Conservation (phyloP, 106 monocot genomes). For the Narthecium ossifragum region DNA sequence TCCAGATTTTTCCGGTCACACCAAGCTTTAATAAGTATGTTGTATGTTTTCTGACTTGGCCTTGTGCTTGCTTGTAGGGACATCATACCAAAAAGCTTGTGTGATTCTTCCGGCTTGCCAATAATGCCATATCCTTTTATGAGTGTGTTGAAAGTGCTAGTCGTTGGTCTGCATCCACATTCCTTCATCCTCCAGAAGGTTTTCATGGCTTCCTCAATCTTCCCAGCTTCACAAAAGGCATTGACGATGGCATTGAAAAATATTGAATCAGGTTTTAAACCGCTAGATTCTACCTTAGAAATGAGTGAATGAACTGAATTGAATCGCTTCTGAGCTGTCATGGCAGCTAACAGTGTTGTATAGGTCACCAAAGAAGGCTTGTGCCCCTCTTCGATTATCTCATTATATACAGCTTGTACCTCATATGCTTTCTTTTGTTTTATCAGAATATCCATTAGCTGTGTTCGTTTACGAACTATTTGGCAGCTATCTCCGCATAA, state of each 20-base stretch:
- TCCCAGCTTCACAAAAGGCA: conserved; percentile 78
- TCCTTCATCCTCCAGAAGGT: conserved; percentile 70
- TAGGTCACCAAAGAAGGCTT: conserved; percentile 76
- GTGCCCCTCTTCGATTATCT: conserved; percentile 58
- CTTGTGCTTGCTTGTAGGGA: conserved; percentile 28
- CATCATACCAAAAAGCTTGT: conserved; percentile 67
- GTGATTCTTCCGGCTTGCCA: conserved; percentile 61
- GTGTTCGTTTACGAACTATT: conserved; percentile 55
- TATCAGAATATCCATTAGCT: conserved; percentile 54
- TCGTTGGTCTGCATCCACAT: conserved; percentile 61
- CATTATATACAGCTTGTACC: conserved; percentile 44
- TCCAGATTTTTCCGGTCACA: conserved; percentile 56
- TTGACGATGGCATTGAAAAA: conserved; percentile 88
- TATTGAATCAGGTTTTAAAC: conserved; percentile 70
- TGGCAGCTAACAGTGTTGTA: conserved; percentile 62
- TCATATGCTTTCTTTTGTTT: conserved; percentile 54
- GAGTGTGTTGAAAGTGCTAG: conserved; percentile 84
- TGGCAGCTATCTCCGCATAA: conserved; percentile 49
- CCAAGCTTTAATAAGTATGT: conserved; percentile 88
- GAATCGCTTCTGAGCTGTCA: conserved; percentile 62
- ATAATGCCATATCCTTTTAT: conserved; percentile 85
- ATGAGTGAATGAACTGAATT: conserved; percentile 56
- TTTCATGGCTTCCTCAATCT: conserved; percentile 66
- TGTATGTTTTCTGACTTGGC: conserved; percentile 68
- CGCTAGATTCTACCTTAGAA: conserved; percentile 43